phyloP scores from a whole-genome alignment of 1,139 yeast species.

The Lizanozyma gosingica region DNA sequence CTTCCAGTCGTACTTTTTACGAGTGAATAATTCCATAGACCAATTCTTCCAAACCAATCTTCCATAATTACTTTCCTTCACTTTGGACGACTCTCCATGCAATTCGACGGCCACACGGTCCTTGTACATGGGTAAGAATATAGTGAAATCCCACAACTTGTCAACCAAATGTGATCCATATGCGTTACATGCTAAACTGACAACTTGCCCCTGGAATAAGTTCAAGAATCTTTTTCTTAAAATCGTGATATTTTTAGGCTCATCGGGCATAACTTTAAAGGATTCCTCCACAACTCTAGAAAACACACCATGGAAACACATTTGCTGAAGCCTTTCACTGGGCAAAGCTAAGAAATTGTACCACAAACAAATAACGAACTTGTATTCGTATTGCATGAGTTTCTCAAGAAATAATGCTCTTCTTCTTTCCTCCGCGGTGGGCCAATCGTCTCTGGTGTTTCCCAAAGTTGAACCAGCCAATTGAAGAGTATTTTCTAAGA shows the following conservation, averaged over 20 bases:
- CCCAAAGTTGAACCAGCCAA: constrained; percentile 67
- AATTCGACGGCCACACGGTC: constrained; percentile 77
- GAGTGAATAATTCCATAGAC: constrained; percentile 67
- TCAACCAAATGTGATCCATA: constrained; percentile 92
- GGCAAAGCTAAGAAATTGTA: constrained; percentile 55
- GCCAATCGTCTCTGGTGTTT: constrained; percentile 82
- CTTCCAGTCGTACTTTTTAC: constrained; percentile 84
- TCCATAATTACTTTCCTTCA: constrained; percentile 83
- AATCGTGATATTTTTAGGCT: constrained; percentile 41
- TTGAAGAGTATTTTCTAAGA: constrained; percentile 54
- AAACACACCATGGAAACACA: constrained; percentile 83
- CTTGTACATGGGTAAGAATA: constrained; percentile 71
- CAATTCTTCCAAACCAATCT: constrained; percentile 93
- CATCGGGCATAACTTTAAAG: constrained; percentile 30
- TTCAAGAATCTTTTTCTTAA: constrained; percentile 67
- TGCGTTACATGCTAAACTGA: constrained; percentile 68
- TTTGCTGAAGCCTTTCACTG: constrained; percentile 47
- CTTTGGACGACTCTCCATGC: constrained; percentile 48
- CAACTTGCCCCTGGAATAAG: constrained; percentile 44
- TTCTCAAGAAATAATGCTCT: constrained; percentile 67
- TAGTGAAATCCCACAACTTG: constrained; percentile 70
- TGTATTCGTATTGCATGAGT: constrained; percentile 55
- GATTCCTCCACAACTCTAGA: constrained; percentile 75
- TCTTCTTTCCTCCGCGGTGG: constrained; percentile 83
- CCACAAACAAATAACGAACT: constrained; percentile 49